phyloP scores from a whole-genome alignment of 2,329 filamentous ascomycete genomes.

The Orbilia ellipsospora region DNA sequence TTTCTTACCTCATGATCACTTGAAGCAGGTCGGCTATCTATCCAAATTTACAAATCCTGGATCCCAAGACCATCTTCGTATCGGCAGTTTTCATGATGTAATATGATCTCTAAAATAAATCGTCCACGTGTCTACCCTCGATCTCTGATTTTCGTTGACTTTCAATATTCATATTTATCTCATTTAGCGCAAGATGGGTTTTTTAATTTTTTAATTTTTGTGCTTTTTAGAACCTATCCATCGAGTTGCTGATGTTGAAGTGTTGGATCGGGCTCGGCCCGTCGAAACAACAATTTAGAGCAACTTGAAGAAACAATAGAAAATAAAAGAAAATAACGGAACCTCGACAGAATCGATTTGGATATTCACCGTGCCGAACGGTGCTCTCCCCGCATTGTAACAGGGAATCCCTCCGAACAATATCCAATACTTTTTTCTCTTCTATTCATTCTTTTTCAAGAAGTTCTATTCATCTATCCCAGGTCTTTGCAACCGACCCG shows the following conservation, averaged over 20 bases:
- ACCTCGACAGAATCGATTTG: too few species aligned
- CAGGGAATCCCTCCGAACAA: neutral
- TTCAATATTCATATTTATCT: neutral
- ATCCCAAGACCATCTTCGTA: slow-evolving; percentile 5
- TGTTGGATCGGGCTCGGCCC: neutral
- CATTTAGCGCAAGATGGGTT: too few species aligned
- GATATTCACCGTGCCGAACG: too few species aligned
- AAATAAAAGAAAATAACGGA: too few species aligned
- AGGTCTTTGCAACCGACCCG: neutral
- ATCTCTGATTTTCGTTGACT: too few species aligned
- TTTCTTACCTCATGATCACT: slow-evolving; percentile 9
- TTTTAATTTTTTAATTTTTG: neutral
- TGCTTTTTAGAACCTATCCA: neutral
- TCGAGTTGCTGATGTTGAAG: slow-evolving; percentile 4
- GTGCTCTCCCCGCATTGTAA: neutral
- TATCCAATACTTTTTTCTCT: neutral
- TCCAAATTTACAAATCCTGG: neutral
- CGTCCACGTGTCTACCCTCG: neutral
- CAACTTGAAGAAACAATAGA: too few species aligned
- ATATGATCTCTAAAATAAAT: slow-evolving; percentile 1
- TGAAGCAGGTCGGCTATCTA: slow-evolving; percentile 33
- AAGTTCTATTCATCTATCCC: neutral
- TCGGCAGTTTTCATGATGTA: slow-evolving; percentile 18
- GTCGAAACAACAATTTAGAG: too few species aligned
- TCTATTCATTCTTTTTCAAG: slow-evolving; percentile 2